These are phyloP conservation scores for Myochromella boudieri DNA, from an alignment of 768 basidiomycete genomes.

Conservation along the genomic window DNA sequence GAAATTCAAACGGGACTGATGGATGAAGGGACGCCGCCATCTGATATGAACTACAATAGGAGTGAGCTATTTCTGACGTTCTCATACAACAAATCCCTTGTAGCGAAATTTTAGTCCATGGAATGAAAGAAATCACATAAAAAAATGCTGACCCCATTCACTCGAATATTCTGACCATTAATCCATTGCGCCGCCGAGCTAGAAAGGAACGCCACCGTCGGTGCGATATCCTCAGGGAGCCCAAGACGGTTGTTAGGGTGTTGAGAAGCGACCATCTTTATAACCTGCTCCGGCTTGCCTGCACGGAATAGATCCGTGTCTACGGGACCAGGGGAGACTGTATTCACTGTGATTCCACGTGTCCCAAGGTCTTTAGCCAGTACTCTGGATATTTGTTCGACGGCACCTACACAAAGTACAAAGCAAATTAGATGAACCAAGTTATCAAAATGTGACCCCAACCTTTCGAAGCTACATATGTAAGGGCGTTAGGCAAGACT, in stretches of 20 bases:
- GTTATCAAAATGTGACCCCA: no score
- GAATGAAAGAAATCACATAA: background rate
- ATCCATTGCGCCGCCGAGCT: conserved; percentile 56
- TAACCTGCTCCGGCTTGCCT: conserved; percentile 48
- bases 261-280: conserved; percentile 43
- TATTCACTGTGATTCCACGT: conserved; percentile 56
- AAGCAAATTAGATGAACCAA: no score
- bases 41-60: no score
- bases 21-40: no score
- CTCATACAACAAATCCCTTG: no score
- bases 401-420: no score
- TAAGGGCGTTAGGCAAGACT: conserved; percentile 46
- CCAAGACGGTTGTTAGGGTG: conserved; percentile 49
- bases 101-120: no score
- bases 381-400: conserved; percentile 58
- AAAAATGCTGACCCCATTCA: conserved; percentile 49
- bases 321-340: conserved; percentile 53
- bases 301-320: conserved; percentile 56
- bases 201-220: conserved; percentile 51
- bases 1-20: no score
- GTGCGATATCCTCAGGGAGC: conserved; percentile 51
- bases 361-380: conserved; percentile 59
- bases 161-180: conserved; percentile 56
- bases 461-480: conserved; percentile 54
- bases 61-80: no score